Evolutionary conservation across 2,329 filamentous ascomycete species (phyloP).

Genomic region (Blastomyces gilchristii): DNA sequence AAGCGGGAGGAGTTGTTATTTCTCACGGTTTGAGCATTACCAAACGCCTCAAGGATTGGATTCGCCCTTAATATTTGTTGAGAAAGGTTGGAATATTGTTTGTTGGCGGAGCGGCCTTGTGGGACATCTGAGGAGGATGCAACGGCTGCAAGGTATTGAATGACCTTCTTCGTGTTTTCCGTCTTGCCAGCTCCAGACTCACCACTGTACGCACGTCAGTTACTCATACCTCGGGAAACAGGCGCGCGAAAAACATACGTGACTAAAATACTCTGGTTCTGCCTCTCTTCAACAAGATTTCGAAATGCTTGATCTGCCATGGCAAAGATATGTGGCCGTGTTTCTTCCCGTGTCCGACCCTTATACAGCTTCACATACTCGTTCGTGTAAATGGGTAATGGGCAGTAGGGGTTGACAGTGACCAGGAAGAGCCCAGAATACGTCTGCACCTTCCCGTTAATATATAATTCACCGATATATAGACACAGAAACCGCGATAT

Average conservation of each 20-base stretch:
- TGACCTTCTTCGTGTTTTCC: slow-evolving; percentile 98
- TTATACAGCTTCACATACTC: slow-evolving; percentile 99
- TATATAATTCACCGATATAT: background rate
- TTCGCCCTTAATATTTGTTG: slow-evolving; percentile 95
- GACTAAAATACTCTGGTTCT: slow-evolving; percentile 95
- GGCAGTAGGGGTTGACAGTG: slow-evolving; percentile 92
- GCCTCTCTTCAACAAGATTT: slow-evolving; percentile 85
- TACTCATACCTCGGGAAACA: background rate
- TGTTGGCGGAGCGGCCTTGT: slow-evolving; percentile 48
- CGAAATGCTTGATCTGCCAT: slow-evolving; percentile 96
- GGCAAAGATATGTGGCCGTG: slow-evolving; percentile 92
- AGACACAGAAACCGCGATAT: slow-evolving; percentile 7
- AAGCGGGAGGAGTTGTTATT: slow-evolving; percentile 99
- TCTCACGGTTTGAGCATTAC: slow-evolving; percentile 92
- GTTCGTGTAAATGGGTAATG: slow-evolving; percentile 86
- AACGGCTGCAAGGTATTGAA: slow-evolving; percentile 93
- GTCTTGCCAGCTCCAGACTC: slow-evolving; percentile 98
- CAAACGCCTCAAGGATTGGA: slow-evolving; percentile 93
- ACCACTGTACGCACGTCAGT: slow-evolving; percentile 41
- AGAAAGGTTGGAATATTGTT: slow-evolving; percentile 72
- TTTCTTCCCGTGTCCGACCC: slow-evolving; percentile 81
- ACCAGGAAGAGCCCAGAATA: slow-evolving; percentile 96
- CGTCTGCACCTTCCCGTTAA: slow-evolving; percentile 45
- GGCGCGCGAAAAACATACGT: slow-evolving; percentile 44
- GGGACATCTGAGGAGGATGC: slow-evolving; percentile 66